Percentiles rank a stretch among this genome's conserved stretches.
These are phyloP conservation scores for Penicillium alfredii DNA, from an alignment of 495 filamentous ascomycete species.

Conservation along the genomic window DNA sequence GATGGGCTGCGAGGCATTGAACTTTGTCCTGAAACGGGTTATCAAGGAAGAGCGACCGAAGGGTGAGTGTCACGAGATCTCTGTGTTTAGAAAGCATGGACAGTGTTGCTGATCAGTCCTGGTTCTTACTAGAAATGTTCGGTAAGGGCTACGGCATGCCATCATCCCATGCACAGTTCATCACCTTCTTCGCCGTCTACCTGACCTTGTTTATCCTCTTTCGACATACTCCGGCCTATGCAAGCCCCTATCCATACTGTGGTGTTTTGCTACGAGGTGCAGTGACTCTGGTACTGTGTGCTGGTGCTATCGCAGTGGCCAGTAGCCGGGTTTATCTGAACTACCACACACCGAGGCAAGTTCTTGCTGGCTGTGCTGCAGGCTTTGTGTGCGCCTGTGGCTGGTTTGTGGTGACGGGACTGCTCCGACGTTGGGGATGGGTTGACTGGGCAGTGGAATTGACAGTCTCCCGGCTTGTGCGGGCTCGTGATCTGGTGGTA, in stretches of 20 bases:
- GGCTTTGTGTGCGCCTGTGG: constrained; percentile 63
- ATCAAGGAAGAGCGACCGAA: constrained; percentile 88
- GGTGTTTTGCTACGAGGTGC: constrained; percentile 52
- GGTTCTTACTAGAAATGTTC: constrained; percentile 57
- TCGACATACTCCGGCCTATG: constrained; percentile 60
- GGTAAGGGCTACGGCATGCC: constrained; percentile 99
- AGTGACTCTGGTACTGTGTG: constrained; percentile 51
- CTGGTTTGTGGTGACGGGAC: constrained; percentile 72
- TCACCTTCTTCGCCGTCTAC: constrained; percentile 80
- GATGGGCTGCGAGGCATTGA: constrained; percentile 87
- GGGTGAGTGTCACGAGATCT: constrained; percentile 40
- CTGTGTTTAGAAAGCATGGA: no score
- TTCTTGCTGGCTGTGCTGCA: constrained; percentile 68
- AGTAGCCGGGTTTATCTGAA: constrained; percentile 80
- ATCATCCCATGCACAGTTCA: constrained; percentile 94
- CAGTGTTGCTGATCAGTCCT: not conserved
- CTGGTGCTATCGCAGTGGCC: constrained; percentile 63
- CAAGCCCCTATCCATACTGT: constrained; percentile 36
- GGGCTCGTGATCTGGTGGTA: constrained; percentile 78
- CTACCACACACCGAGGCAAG: constrained; percentile 88
- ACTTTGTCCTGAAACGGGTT: constrained; percentile 80
- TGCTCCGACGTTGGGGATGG: constrained; percentile 55
- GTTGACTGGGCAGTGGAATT: constrained; percentile 68
- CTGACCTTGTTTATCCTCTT: constrained; percentile 74
- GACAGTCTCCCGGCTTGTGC: constrained; percentile 55